Percentiles rank a stretch among this genome's conserved stretches.
phyloP scores from a whole-genome alignment of 1,284 basidiomycete species.

The Cutaneotrichosporon cyanovorans region DNA sequence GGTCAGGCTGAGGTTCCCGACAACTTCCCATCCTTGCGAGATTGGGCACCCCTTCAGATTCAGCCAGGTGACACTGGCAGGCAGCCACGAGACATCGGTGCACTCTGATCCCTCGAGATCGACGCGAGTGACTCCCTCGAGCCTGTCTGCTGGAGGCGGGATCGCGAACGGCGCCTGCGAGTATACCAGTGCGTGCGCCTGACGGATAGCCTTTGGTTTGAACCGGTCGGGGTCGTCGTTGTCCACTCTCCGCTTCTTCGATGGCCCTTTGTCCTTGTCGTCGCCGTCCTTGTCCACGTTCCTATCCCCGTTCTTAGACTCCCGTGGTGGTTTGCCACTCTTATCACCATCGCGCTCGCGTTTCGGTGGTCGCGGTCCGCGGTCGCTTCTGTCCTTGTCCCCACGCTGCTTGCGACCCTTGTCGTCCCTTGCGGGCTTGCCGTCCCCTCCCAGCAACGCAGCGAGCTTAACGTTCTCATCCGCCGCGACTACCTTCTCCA shows the following conservation, averaged over 20 bases:
- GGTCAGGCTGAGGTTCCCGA: slow-evolving; percentile 30
- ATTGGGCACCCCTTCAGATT: slow-evolving; percentile 33
- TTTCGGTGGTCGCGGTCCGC: neutral
- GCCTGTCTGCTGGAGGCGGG: slow-evolving; percentile 25
- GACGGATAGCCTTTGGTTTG: slow-evolving; percentile 38
- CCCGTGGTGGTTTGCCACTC: neutral
- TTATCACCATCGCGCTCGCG: slow-evolving; percentile 1
- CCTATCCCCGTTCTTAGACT: neutral
- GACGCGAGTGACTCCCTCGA: slow-evolving; percentile 29
- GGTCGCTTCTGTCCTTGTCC: neutral
- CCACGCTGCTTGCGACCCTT: neutral
- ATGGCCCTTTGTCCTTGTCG: neutral
- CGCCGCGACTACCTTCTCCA: slow-evolving; percentile 1
- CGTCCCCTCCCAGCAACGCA: neutral
- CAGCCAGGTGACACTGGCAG: slow-evolving; percentile 35
- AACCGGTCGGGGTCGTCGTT: slow-evolving; percentile 28
- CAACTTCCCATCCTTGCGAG: slow-evolving; percentile 32
- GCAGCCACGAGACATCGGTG: slow-evolving; percentile 32
- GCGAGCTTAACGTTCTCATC: slow-evolving; percentile 2
- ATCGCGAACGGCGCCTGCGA: slow-evolving; percentile 25
- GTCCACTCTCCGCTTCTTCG: slow-evolving; percentile 3
- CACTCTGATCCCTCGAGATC: slow-evolving; percentile 34
- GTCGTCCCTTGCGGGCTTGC: slow-evolving; percentile 3
- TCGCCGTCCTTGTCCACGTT: neutral
- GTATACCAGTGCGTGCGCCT: slow-evolving; percentile 31